phyloP scores from a whole-genome alignment of 441 rosid genomes.

The Croton laevigatus region DNA sequence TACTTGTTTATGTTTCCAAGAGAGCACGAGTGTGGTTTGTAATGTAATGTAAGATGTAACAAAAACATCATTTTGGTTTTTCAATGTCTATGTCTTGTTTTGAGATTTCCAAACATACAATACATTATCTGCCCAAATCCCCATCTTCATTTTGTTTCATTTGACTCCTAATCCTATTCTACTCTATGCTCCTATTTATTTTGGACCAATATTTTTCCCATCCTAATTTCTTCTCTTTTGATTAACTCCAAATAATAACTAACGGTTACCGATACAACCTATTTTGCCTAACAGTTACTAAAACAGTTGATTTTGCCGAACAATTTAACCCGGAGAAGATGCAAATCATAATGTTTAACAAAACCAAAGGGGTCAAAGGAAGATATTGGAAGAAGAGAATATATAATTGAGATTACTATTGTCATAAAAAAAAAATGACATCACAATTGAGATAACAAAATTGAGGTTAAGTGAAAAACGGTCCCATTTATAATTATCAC shows the following conservation, averaged over 20 bases:
- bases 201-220: too few relatives aligned
- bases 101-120: slow-evolving; percentile 32
- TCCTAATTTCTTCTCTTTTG: too few relatives aligned
- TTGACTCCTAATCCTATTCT: not conserved
- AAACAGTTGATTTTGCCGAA: too few relatives aligned
- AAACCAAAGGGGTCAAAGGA: not conserved
- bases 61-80: slow-evolving; percentile 29
- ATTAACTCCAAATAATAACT: too few relatives aligned
- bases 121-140: slow-evolving; percentile 29
- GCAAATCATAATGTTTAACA: not conserved
- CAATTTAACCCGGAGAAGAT: too few relatives aligned
- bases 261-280: too few relatives aligned
- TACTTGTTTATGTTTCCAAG: slow-evolving; percentile 33
- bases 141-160: slow-evolving; percentile 3
- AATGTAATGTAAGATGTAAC: not conserved
- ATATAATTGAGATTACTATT: slow-evolving; percentile 11
- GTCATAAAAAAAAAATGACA: not conserved
- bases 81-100: slow-evolving; percentile 29
- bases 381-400: slow-evolving; percentile 1
- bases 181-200: not conserved
- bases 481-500: slow-evolving; percentile 8
- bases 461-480: too few relatives aligned
- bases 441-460: too few relatives aligned
- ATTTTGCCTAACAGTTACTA: too few relatives aligned
- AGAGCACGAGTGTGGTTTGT: slow-evolving; percentile 33